Evolutionary conservation across 1,284 basidiomycete genomes (phyloP), one percentile per base, ranked within the genome.

Genomic region (Phenoliferia sp.): DNA sequence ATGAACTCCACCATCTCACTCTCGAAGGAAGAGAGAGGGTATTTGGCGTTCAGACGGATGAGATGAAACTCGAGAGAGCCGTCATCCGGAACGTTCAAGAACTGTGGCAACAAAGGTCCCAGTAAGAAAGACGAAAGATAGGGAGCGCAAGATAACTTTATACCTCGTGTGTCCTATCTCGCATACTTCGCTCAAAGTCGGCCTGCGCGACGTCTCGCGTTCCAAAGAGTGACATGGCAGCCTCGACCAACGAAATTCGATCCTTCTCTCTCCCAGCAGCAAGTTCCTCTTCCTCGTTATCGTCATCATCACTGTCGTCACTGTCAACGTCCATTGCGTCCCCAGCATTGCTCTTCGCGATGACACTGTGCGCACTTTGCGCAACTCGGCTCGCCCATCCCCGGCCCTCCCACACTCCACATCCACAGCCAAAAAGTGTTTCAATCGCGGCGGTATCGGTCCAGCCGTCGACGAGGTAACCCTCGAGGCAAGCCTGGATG

Each of bases 391-490:
- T 44, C 26, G 33, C 32, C 72, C 73, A 75, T 0, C 67, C 68
- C 26, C 70, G 22, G 2, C 74, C 74, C 29, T 75, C 73, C 74
- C 74, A 75, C 0, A 70, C 74, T 29, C 87, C 87, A 19, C 89
- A 80, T 0, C 90, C 90, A 34, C 92, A 83, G 1, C 86, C 85
- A 54, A 92, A 80, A 50, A 92, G 77, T 68, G 87, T 85, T 74
- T 90, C 87, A n/a, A 87, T 83, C 3, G 86, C 85, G 57, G 86
- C 83, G 1, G 84, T 80, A 0, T 90, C 88, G 39, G 83, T 84
- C 90, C 90, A 92, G 1, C 87, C 87, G 16, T 85, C 86, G 6
- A 86, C 86, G 56, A 92, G 81, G 76, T 91, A 92, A 0, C 90
- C 90, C 75, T 92, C 90, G 61, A 92, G 79, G 32, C 86, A 88